Percentiles rank a stretch among this genome's conserved stretches.
Conservation (phyloP, 495 filamentous ascomycete species). For the Aspergillus haitiensis region DNA sequence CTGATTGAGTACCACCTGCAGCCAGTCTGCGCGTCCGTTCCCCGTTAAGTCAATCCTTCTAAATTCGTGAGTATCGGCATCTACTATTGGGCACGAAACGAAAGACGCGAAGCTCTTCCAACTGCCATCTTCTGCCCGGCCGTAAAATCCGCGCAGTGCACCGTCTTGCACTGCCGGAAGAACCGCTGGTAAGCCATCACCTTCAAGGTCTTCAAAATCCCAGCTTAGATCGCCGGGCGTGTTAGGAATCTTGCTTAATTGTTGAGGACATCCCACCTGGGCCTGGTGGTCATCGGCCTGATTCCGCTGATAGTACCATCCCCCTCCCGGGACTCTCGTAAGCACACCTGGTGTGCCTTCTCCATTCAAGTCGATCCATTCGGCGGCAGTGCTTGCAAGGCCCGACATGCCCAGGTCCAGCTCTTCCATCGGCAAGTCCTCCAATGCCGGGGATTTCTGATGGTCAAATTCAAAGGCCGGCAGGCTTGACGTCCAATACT, state of each 20-base stretch:
- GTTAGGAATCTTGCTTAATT: not conserved
- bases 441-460: not conserved
- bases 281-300: not conserved
- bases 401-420: not conserved
- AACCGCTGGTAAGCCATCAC: not conserved
- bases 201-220: not conserved
- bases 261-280: not conserved
- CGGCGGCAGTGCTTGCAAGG: not conserved
- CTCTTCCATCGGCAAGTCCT: not conserved
- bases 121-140: not conserved
- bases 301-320: conserved; percentile 5
- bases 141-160: not conserved
- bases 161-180: not conserved
- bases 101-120: not conserved
- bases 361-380: conserved; percentile 13
- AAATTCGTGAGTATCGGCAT: not conserved
- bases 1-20: not conserved
- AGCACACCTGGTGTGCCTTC: conserved; percentile 7
- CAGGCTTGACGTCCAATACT: not conserved
- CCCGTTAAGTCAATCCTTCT: not conserved
- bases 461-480: not conserved
- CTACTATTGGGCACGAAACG: not conserved
- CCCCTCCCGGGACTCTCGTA: not conserved
- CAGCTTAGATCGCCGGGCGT: not conserved
- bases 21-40: not conserved